These are phyloP conservation scores for Vitis hybrid DNA, from an alignment of 177 flowering plant genomes.

Conservation along the genomic window DNA sequence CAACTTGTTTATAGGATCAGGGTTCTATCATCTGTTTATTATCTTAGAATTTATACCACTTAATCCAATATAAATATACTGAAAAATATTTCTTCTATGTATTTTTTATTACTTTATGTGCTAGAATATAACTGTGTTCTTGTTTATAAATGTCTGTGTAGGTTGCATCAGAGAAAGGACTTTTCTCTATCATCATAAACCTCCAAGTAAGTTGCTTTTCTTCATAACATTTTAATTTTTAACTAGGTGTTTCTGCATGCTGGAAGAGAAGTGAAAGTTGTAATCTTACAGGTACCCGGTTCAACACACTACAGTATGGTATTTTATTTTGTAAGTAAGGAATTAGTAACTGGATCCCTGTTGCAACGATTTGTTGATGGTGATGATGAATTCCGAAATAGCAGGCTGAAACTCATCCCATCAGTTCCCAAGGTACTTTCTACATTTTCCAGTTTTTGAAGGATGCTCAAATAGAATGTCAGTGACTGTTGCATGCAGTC, in stretches of 20 bases:
- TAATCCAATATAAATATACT: not conserved
- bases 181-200: constrained; percentile 77
- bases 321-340: constrained; percentile 81
- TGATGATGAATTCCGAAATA: constrained; percentile 96
- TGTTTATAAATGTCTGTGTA: constrained; percentile 25
- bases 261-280: constrained; percentile 6
- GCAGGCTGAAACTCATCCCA: constrained; percentile 95
- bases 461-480: constrained; percentile 1
- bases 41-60: too few relatives aligned
- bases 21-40: too few relatives aligned
- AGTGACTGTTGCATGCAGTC: not conserved
- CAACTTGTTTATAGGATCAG: not conserved
- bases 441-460: not conserved
- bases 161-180: constrained; percentile 92
- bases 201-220: constrained; percentile 71
- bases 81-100: not conserved
- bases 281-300: constrained; percentile 75
- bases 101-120: not conserved
- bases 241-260: constrained; percentile 6
- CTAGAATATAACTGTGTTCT: not conserved
- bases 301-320: constrained; percentile 98
- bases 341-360: constrained; percentile 77
- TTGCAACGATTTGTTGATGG: constrained; percentile 97
- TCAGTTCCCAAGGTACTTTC: constrained; percentile 90
- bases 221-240: not conserved